Percentiles rank a stretch among this genome's conserved stretches.
Conservation (phyloP, 2,329 filamentous ascomycete genomes). For the Nothophaeocryptopus gaeumannii region DNA sequence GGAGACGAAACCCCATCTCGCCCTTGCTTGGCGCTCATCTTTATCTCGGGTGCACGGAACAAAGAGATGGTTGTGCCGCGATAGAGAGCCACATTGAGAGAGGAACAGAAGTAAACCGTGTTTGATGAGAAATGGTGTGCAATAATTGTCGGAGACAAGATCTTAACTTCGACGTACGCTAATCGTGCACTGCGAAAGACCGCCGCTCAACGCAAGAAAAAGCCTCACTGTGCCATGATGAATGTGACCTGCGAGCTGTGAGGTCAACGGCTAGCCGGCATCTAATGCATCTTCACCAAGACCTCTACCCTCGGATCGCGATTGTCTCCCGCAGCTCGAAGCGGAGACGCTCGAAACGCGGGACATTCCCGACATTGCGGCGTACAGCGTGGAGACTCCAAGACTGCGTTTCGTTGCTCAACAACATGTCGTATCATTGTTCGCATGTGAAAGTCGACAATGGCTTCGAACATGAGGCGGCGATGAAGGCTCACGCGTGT, state of each 20-base stretch:
- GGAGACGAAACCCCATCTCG: conserved; percentile 43
- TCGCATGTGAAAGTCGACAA: background rate
- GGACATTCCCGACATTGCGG: background rate
- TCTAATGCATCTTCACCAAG: too few species aligned
- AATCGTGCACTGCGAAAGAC: background rate
- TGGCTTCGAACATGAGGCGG: background rate
- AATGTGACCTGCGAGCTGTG: too few species aligned
- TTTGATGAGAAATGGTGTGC: too few species aligned
- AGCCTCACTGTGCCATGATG: too few species aligned
- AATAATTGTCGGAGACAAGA: too few species aligned
- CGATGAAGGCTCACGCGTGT: too few species aligned
- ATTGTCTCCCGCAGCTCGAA: too few species aligned
- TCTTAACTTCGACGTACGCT: background rate
- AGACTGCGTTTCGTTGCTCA: too few species aligned
- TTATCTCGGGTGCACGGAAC: background rate
- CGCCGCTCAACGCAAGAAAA: background rate
- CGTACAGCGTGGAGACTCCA: too few species aligned
- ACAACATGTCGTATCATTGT: background rate
- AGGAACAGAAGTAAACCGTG: too few species aligned
- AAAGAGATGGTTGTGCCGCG: background rate
- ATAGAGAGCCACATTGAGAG: background rate
- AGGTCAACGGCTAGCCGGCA: too few species aligned
- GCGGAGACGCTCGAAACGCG: background rate
- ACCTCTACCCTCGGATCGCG: too few species aligned
- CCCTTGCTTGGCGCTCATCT: conserved; percentile 6